phyloP scores from a whole-genome alignment of 306 rosid genomes.

The Argentina anserina region DNA sequence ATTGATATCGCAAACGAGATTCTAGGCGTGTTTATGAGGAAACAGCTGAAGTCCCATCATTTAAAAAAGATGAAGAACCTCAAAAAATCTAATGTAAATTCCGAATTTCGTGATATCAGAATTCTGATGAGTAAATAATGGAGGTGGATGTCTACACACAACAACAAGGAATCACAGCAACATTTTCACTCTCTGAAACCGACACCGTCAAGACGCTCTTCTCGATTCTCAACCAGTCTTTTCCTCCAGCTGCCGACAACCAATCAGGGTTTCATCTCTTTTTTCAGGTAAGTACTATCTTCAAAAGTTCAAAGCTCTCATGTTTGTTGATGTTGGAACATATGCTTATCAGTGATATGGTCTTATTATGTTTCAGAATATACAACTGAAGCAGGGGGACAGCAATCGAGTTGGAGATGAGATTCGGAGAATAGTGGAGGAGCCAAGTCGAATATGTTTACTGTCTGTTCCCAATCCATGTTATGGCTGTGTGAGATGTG shows the following conservation, averaged over 20 bases:
- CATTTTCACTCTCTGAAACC: not conserved
- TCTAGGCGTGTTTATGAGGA: no score
- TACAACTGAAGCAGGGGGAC: not conserved
- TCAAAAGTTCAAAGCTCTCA: no score
- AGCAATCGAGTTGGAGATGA: not conserved
- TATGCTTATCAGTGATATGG: no score
- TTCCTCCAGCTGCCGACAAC: not conserved
- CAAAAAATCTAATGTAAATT: no score
- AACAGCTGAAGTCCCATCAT: no score
- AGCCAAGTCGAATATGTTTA: not conserved
- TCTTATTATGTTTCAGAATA: not conserved
- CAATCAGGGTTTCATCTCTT: not conserved
- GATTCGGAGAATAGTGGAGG: not conserved
- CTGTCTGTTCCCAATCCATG: not conserved
- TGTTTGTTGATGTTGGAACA: no score
- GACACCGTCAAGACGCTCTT: not conserved
- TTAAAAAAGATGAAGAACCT: no score
- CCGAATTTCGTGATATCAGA: no score
- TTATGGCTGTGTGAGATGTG: not conserved
- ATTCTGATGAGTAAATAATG: no score
- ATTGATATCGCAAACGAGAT: no score
- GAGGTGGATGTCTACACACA: not conserved
- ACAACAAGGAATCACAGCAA: not conserved
- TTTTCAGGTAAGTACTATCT: not conserved
- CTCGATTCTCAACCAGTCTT: not conserved